These are phyloP conservation scores for Passalora sequoiae DNA, from an alignment of 2,329 filamentous ascomycete genomes.

Conservation along the genomic window DNA sequence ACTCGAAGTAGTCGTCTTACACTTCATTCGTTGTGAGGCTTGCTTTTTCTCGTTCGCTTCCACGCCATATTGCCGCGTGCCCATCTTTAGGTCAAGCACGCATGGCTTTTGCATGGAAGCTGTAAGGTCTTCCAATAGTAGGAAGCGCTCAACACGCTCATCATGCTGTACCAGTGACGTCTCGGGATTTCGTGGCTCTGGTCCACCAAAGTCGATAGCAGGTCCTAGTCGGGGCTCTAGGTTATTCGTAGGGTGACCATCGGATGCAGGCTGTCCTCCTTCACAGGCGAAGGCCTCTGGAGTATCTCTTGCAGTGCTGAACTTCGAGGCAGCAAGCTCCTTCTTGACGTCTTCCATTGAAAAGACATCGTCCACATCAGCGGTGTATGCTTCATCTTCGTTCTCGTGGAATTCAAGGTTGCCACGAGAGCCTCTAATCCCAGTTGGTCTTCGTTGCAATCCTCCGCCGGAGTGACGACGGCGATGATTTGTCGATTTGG, in stretches of 20 bases:
- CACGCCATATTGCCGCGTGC: conserved; percentile 91
- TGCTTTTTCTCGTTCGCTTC: conserved; percentile 90
- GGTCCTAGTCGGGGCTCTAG: conserved; percentile 23
- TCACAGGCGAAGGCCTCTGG: neutral
- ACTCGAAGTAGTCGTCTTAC: conserved; percentile 82
- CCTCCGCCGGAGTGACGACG: conserved; percentile 85
- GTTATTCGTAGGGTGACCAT: conserved; percentile 1
- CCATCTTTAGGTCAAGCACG: conserved; percentile 98
- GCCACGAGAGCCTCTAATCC: conserved; percentile 63
- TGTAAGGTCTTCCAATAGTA: conserved; percentile 89
- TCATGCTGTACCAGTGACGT: conserved; percentile 45
- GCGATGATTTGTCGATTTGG: conserved; percentile 39
- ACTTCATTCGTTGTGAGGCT: conserved; percentile 87
- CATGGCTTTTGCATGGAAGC: conserved; percentile 95
- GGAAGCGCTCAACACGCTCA: conserved; percentile 79
- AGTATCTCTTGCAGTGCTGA: neutral
- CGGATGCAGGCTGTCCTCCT: conserved; percentile 2
- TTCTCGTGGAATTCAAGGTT: conserved; percentile 87
- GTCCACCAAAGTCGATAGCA: conserved; percentile 27
- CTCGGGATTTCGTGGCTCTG: conserved; percentile 39
- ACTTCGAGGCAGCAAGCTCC: conserved; percentile 5
- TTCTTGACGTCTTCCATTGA: conserved; percentile 55
- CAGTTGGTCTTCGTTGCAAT: conserved; percentile 64
- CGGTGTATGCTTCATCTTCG: conserved; percentile 65
- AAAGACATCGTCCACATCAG: conserved; percentile 68